A percentile compares a stretch with the other conserved stretches of the same genome.
Evolutionary conservation across 2,329 filamentous ascomycete genomes (phyloP).

Genomic region (Aspergillus sp.): DNA sequence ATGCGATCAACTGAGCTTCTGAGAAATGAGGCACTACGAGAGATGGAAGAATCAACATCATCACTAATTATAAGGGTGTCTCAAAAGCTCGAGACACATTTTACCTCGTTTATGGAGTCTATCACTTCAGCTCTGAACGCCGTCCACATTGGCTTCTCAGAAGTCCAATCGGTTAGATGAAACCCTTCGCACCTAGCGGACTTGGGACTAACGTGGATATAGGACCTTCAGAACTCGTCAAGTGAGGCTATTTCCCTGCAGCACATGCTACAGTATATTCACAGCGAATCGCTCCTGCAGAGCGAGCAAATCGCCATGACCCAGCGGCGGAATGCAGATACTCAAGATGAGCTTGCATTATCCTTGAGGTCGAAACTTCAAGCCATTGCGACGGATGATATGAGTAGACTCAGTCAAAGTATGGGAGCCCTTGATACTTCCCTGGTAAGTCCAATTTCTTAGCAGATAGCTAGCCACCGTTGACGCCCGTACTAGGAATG

Average conservation of each 20-base stretch:
- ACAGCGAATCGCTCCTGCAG: conserved; percentile 29
- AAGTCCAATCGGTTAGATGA: conserved; percentile 25
- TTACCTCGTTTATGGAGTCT: conserved; percentile 22
- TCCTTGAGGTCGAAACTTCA: conserved; percentile 35
- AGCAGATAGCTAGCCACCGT: conserved; percentile 5
- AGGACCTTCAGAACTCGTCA: conserved; percentile 35
- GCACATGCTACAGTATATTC: conserved; percentile 23
- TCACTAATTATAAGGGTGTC: conserved; percentile 28
- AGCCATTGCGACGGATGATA: conserved; percentile 30
- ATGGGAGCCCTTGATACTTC: conserved; percentile 35
- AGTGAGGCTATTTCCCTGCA: conserved; percentile 25
- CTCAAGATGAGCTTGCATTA: conserved; percentile 29
- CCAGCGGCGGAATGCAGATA: conserved; percentile 28
- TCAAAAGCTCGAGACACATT: conserved; percentile 24
- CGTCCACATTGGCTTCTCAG: conserved; percentile 17
- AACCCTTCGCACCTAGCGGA: background rate
- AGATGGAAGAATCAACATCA: conserved; percentile 33
- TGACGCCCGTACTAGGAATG: conserved; percentile 28
- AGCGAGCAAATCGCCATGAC: conserved; percentile 26
- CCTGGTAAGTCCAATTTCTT: conserved; percentile 28
- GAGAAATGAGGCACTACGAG: conserved; percentile 28
- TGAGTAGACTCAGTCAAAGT: conserved; percentile 28
- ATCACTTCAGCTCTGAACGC: conserved; percentile 21
- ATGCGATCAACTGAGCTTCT: conserved; percentile 30
- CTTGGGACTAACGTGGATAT: conserved; percentile 4